These are phyloP conservation scores for Ananas comosus DNA, from an alignment of 176 grass and related monocot species.

Conservation along the genomic window DNA sequence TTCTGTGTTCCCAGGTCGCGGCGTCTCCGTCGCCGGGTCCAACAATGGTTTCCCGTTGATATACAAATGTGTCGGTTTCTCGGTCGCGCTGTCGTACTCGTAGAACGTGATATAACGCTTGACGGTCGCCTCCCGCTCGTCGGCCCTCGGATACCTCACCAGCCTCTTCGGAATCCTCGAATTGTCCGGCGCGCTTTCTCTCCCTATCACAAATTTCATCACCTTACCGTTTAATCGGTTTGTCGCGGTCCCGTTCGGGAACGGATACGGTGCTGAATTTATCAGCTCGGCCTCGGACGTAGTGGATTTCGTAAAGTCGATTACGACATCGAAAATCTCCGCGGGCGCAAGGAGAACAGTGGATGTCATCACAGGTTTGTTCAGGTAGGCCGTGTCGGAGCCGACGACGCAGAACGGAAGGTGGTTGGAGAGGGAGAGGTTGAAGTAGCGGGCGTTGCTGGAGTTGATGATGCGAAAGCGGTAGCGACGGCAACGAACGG, in stretches of 20 bases:
- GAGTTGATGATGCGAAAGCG: constrained; percentile 56
- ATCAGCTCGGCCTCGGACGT: constrained; percentile 13
- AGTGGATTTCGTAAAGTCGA: constrained; percentile 26
- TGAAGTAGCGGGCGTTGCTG: constrained; percentile 66
- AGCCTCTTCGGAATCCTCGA: constrained; percentile 33
- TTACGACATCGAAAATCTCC: constrained; percentile 52
- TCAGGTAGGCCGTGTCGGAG: constrained; percentile 53
- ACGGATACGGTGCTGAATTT: constrained; percentile 66
- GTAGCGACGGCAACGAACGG: constrained; percentile 38
- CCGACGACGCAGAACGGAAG: constrained; percentile 52
- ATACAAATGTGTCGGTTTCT: constrained; percentile 46
- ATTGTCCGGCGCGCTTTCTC: not conserved
- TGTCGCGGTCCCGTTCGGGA: constrained; percentile 31
- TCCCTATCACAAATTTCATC: constrained; percentile 43
- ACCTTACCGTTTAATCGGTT: constrained; percentile 27
- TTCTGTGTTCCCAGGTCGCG: constrained; percentile 38
- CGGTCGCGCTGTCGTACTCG: constrained; percentile 47
- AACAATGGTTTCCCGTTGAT: constrained; percentile 62
- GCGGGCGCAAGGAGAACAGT: constrained; percentile 33
- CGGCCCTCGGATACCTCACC: constrained; percentile 22
- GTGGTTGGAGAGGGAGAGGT: constrained; percentile 38
- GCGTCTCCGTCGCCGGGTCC: constrained; percentile 67
- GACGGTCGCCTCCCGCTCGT: constrained; percentile 21
- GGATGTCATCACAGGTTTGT: constrained; percentile 5
- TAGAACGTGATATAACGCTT: constrained; percentile 46